Base-by-base conservation (phyloP, 495 filamentous ascomycete species). In the Aspergillus affinis region DNA sequence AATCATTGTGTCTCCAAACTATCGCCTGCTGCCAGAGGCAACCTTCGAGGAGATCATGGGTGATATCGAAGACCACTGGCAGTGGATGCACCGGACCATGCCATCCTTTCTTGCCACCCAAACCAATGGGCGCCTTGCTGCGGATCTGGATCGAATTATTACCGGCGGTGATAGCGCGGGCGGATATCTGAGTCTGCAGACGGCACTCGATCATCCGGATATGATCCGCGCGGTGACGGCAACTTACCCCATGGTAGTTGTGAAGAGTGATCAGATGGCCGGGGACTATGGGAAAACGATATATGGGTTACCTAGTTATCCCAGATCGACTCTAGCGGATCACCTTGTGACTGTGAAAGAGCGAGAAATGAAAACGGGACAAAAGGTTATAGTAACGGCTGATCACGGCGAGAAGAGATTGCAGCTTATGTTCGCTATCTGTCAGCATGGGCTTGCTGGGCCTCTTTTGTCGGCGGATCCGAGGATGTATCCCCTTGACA, bases 1-100 rank as follows among this genome's bases (percentile, higher is more conserved):
- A 23, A 59, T 65, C 23, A 58, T 65, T 30, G 55, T 65, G n/a
- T 32, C 48, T n/a, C 58, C 62, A 2, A 45, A 65, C 32, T 65
- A 65, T 26, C 26, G 62, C 30, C 59, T 65, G 7, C 13, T 65
- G 17, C 62, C 62, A 0, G 62, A 65, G 51, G 50, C 50, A 9
- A 23, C 20, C 3, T 29, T 60, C 12, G 15, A 18, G 9, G 62
- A 57, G 7, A 48, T 61, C 8, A 20, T 55, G 5, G 59, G 59
- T 13, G 62, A 65, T 54, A 49, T 61, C 3, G 55, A 61, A 20
- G 54, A 61, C 47, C 45, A 54, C 48, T 65, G 62, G 58, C 23
- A 55, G 13, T 65, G 62, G 62, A 23, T 61, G 17, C 53, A 59
- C 48, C 26, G 53, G 3, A 4, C 36, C 15, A 4, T 45, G 13